Base-by-base conservation (phyloP, 352 stramenopile genomes). In the Pythium dissimile region DNA sequence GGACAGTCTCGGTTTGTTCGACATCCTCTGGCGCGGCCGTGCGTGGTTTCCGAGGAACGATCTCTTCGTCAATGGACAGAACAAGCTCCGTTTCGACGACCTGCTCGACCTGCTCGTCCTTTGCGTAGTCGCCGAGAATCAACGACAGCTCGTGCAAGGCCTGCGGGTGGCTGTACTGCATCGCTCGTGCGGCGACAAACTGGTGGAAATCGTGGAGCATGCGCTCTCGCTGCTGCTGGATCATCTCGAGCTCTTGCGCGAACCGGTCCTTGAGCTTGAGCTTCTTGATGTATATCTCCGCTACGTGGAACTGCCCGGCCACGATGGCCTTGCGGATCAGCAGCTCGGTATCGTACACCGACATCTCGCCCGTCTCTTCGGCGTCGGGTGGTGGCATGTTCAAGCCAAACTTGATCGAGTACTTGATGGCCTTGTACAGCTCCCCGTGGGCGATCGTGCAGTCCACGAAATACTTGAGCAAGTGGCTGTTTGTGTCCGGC, bases 361-460 rank as follows among this genome's bases (percentile, higher is more conserved):
- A 66, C 23, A 62, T 53, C 24, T 72, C 70, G 15, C 67, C 56
- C 41, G 63, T 67, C 41, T 65, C 66, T 53, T 72, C 43, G 45
- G 68, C 32, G 31, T 82, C 73, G 27, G 67, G 64, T 1, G 66
- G 53, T 2, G 46, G 47, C 2, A 54, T 21, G 31, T 64, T 56
- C 16, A 94, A 53, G 3, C 75, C 79, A 53, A 94, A 92, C 59
- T 94, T 94, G 62, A 89, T 86, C 28, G 83, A 70, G 53, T 94
- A 94, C 70, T 94, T 94, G 61, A 94, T 89, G 2, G 85, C 81
- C 60, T 94, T 94, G 80, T 94, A 94, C 42, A 91, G 82, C 50
- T 94, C 85, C 2, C 67, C 57, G 37, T 88, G 77, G 5, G 48
- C 55, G n/a, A 91, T 43, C 80, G 92, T 86, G 7, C 64, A 68